These are phyloP conservation scores for Podospora anserina DNA, from an alignment of 495 filamentous ascomycete genomes.

Conservation along the genomic window DNA sequence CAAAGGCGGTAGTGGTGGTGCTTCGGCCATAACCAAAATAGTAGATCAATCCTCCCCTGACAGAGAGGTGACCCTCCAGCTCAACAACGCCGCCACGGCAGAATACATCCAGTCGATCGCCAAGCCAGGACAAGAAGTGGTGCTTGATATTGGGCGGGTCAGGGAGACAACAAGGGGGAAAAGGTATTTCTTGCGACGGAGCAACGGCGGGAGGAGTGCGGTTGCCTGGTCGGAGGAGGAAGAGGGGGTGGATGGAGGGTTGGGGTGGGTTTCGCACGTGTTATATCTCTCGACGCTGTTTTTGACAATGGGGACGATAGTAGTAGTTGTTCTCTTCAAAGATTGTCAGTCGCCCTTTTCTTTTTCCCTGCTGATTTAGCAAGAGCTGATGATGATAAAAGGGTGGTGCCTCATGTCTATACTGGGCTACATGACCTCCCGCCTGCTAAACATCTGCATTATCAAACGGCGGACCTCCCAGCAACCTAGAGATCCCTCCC, in stretches of 20 bases:
- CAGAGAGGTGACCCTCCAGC: constrained; percentile 37
- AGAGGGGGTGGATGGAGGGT: constrained; percentile 24
- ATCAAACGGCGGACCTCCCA: constrained; percentile 45
- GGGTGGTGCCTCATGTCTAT: constrained; percentile 50
- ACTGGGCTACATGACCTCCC: constrained; percentile 47
- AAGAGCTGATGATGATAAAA: constrained; percentile 6
- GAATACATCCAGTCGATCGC: constrained; percentile 50
- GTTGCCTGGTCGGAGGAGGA: constrained; percentile 33
- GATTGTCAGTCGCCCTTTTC: constrained; percentile 40
- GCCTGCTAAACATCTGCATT: constrained; percentile 54
- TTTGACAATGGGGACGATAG: constrained; percentile 42
- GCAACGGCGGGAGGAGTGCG: constrained; percentile 28
- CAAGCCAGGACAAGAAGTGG: constrained; percentile 42
- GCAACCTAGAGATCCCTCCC: background rate
- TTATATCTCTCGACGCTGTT: constrained; percentile 46
- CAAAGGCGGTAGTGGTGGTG: constrained; percentile 14
- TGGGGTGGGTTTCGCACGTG: constrained; percentile 41
- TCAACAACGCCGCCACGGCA: constrained; percentile 55
- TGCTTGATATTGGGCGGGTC: constrained; percentile 42
- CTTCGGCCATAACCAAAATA: constrained; percentile 19
- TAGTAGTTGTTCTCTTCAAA: constrained; percentile 39
- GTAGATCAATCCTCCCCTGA: constrained; percentile 36
- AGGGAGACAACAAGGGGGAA: constrained; percentile 14
- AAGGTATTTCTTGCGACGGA: constrained; percentile 18
- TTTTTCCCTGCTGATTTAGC: background rate